Evolutionary conservation across 352 stramenopile genomes (phyloP).

Genomic region (Phytophthora kernoviae): DNA sequence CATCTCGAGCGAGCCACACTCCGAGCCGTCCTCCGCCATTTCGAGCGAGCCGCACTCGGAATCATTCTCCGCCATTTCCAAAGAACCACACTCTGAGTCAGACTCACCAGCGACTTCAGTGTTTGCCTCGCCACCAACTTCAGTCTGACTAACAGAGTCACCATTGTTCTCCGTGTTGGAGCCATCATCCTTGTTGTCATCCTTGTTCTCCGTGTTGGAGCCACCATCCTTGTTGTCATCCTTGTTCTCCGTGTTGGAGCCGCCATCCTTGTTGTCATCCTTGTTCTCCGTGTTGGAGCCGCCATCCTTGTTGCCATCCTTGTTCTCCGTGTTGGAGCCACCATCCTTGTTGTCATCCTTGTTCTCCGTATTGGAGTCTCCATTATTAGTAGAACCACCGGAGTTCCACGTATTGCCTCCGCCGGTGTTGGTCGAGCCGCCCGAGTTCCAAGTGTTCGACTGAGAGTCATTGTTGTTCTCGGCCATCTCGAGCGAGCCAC

Average conservation of each 20-base stretch:
- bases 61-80: conserved; percentile 28
- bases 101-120: conserved; percentile 7
- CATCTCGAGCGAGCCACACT: conserved; percentile 28
- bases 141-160: background rate
- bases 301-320: background rate
- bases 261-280: conserved; percentile 9
- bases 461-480: conserved; percentile 4
- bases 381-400: background rate
- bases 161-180: background rate
- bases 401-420: conserved; percentile 9
- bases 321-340: background rate
- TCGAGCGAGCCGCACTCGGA: conserved; percentile 31
- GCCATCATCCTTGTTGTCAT: conserved; percentile 1
- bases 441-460: background rate
- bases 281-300: conserved; percentile 4
- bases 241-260: conserved; percentile 13
- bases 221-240: too few relatives aligned
- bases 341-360: conserved; percentile 1
- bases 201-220: too few relatives aligned
- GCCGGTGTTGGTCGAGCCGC: background rate
- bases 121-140: background rate
- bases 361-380: background rate
- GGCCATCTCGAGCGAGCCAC: conserved; percentile 26
- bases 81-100: conserved; percentile 6
- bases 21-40: conserved; percentile 21